Evolutionary conservation across 192 early-diverging fungal genomes (phyloP).

Genomic region (Funneliformis geosporum): DNA sequence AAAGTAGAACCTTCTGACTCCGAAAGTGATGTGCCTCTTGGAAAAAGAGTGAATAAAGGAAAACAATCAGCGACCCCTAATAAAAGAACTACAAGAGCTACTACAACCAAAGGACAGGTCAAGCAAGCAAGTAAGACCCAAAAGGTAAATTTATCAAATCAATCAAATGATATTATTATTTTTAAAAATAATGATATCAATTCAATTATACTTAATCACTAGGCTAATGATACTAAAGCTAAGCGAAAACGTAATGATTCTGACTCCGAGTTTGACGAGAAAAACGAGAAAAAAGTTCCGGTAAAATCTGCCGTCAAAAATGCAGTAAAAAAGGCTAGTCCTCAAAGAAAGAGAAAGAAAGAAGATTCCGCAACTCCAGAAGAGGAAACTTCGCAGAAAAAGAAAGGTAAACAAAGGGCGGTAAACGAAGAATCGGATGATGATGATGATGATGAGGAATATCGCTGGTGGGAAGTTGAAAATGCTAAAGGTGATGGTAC

Average conservation of each 20-base stretch:
- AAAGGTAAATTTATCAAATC: background rate
- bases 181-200: background rate
- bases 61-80: background rate
- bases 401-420: conserved; percentile 30
- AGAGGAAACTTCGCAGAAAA: conserved; percentile 36
- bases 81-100: background rate
- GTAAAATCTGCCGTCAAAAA: background rate
- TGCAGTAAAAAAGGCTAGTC: background rate
- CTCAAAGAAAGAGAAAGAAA: conserved; percentile 9
- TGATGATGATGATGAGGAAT: conserved; percentile 61
- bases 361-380: background rate
- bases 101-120: background rate
- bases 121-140: background rate
- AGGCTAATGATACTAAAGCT: background rate
- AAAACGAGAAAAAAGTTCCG: background rate
- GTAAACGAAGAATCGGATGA: conserved; percentile 42
- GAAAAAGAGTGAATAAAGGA: background rate
- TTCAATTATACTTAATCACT: background rate
- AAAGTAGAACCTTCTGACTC: background rate
- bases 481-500: conserved; percentile 57
- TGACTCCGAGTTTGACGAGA: conserved; percentile 7
- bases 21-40: background rate
- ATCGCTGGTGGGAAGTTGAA: conserved; percentile 72
- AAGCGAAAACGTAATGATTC: conserved; percentile 23
- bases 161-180: background rate